Conservation (phyloP, 2,329 filamentous ascomycete species). For the Nigrograna mackinnonii region DNA sequence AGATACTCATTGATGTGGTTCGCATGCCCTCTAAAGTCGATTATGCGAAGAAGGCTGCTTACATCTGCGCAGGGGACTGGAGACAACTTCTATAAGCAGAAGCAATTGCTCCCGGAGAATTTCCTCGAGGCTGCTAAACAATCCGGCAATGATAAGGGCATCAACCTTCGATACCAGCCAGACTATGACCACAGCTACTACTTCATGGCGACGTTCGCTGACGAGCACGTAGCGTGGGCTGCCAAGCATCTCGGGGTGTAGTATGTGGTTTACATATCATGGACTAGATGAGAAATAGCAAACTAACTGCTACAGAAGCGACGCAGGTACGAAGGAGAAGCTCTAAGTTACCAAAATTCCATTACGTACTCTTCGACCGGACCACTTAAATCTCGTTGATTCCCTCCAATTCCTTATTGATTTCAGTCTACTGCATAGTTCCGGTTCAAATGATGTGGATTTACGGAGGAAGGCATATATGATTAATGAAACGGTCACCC, state of each 20-base stretch:
- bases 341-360: too few species aligned
- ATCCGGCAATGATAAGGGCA: slow-evolving; percentile 68
- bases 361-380: too few species aligned
- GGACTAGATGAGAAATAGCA: neutral
- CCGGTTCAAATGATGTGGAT: too few species aligned
- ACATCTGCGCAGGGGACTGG: slow-evolving; percentile 69
- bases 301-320: slow-evolving; percentile 40
- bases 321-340: slow-evolving; percentile 23
- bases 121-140: slow-evolving; percentile 79
- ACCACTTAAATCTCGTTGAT: too few species aligned
- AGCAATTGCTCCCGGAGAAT: slow-evolving; percentile 92
- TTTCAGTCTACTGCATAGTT: too few species aligned
- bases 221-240: slow-evolving; percentile 89
- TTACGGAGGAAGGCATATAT: too few species aligned
- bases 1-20: slow-evolving; percentile 86
- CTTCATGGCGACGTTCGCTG: slow-evolving; percentile 88
- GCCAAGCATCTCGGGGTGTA: slow-evolving; percentile 78
- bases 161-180: slow-evolving; percentile 82
- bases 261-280: slow-evolving; percentile 27
- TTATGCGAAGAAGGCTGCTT: neutral
- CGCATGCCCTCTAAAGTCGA: slow-evolving; percentile 38
- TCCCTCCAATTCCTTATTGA: too few species aligned
- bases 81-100: slow-evolving; percentile 96
- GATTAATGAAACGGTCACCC: too few species aligned
- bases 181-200: slow-evolving; percentile 98